Conservation (phyloP, 192 early-diverging fungal genomes). For the Dimargaris verticillata region DNA sequence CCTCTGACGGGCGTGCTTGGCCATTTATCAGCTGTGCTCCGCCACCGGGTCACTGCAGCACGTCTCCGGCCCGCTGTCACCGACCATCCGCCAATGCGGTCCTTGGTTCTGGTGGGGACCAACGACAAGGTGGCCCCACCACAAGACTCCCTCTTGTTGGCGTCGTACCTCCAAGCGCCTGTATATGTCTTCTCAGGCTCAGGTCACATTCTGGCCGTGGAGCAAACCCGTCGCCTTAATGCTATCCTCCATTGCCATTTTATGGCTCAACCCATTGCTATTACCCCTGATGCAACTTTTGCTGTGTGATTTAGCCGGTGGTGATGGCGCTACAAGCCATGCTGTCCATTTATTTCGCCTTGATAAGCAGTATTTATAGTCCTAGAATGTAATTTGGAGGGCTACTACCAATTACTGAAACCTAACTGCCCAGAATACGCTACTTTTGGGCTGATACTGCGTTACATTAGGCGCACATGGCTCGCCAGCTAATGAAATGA, state of each 20-base stretch:
- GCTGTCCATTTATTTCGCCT: no score
- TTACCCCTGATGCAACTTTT: no score
- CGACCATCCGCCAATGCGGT: background rate
- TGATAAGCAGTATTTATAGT: no score
- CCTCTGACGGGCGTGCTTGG: background rate
- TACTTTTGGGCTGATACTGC: no score
- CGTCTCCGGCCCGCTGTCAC: background rate
- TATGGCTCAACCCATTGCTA: background rate
- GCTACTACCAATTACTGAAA: no score
- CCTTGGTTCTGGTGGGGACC: background rate
- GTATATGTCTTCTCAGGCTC: background rate
- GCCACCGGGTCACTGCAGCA: background rate
- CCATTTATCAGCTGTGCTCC: background rate
- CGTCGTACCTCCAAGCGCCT: background rate
- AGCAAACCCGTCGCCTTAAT: conserved; percentile 1
- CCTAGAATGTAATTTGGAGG: no score
- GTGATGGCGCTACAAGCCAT: no score
- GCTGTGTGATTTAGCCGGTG: no score
- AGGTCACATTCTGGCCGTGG: conserved; percentile 1
- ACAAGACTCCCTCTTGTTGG: background rate
- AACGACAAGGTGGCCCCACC: conserved; percentile 3
- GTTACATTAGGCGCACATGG: no score
- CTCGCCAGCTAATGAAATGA: no score
- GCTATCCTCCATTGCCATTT: background rate
- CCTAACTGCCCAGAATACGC: no score